A percentile compares a stretch with the other conserved stretches of the same genome.
Evolutionary conservation across 140 eudicot species (phyloP).

Genomic region (Flaveria floridana): DNA sequence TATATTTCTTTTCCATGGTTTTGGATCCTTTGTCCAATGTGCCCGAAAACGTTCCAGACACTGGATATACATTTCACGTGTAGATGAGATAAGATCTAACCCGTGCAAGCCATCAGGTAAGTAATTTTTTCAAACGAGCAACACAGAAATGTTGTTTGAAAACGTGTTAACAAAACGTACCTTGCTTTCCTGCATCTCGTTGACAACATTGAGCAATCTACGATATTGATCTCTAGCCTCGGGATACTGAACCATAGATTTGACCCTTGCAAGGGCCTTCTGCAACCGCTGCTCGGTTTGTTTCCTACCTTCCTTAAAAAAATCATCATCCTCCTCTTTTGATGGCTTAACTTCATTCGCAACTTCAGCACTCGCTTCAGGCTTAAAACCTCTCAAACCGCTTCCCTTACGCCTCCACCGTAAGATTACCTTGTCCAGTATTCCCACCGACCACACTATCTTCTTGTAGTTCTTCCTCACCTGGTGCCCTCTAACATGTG

Average conservation of each 20-base stretch:
- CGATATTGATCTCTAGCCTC: constrained; percentile 95
- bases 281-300: constrained; percentile 82
- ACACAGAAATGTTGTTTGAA: neutral
- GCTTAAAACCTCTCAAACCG: constrained; percentile 82
- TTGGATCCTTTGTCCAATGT: neutral
- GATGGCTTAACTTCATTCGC: constrained; percentile 34
- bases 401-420: constrained; percentile 95
- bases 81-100: neutral
- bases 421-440: constrained; percentile 82
- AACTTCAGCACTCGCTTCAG: constrained; percentile 56
- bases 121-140: neutral
- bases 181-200: constrained; percentile 76
- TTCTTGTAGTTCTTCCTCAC: constrained; percentile 80
- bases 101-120: neutral
- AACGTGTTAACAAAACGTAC: constrained; percentile 31
- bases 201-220: constrained; percentile 82
- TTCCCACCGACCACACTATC: constrained; percentile 96
- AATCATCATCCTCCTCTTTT: constrained; percentile 86
- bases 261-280: constrained; percentile 93
- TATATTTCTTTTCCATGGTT: neutral
- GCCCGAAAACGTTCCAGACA: neutral
- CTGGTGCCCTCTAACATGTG: constrained; percentile 97
- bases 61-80: neutral
- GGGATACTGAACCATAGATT: constrained; percentile 96
- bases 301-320: constrained; percentile 88